Conservation (phyloP, 306 rosid species). For the Rosa chinensis region DNA sequence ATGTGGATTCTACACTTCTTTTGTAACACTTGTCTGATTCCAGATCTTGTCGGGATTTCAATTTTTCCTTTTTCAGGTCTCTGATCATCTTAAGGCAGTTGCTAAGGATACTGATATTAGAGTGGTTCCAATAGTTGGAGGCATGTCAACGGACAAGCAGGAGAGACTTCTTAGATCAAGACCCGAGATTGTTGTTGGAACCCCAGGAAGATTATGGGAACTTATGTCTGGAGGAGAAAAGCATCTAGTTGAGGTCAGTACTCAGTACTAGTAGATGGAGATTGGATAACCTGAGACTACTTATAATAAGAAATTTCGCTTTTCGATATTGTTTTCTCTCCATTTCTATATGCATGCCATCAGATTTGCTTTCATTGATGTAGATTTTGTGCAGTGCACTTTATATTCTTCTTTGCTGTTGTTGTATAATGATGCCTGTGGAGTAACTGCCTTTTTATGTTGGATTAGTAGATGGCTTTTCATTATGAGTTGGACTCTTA, state of each 20-base stretch:
- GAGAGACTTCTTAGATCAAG: constrained; percentile 71
- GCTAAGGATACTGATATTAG: constrained; percentile 57
- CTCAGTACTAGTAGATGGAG: constrained; percentile 18
- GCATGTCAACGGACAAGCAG: constrained; percentile 89
- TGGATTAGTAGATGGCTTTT: background rate
- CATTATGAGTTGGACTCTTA: background rate
- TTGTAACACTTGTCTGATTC: background rate
- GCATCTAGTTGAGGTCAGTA: constrained; percentile 80
- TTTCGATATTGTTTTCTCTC: background rate
- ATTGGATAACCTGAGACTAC: constrained; percentile 1
- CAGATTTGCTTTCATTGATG: background rate
- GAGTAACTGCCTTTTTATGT: background rate
- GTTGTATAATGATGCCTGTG: background rate
- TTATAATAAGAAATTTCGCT: background rate
- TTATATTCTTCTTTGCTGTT: background rate
- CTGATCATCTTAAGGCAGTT: constrained; percentile 78
- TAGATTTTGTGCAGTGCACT: background rate
- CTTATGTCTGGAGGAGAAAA: constrained; percentile 84
- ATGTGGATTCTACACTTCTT: background rate
- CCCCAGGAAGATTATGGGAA: constrained; percentile 98
- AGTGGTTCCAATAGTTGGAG: constrained; percentile 91
- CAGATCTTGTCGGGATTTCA: background rate
- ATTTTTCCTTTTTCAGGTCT: constrained; percentile 50
- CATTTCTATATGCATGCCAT: background rate
- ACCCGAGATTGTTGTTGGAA: constrained; percentile 93